phyloP scores from a whole-genome alignment of 164 flowering plant genomes.

The Nymphaea colorata region DNA sequence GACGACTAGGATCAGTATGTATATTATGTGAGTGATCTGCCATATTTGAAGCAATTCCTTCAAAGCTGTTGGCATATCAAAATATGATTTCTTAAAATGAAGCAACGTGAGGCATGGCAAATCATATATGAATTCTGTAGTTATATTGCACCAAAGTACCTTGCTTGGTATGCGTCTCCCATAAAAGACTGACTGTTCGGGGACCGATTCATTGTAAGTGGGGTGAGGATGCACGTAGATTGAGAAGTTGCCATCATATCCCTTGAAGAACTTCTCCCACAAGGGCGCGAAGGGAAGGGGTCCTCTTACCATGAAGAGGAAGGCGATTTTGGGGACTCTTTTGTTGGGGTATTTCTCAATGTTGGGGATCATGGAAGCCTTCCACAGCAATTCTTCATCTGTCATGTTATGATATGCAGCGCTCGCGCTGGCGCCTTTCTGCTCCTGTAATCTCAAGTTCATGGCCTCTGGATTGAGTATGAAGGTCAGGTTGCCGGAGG shows the following conservation, averaged over 20 bases:
- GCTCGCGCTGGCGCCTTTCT: too few species aligned
- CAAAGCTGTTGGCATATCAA: too few species aligned
- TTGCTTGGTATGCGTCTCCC: constrained; percentile 48
- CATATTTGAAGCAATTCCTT: too few species aligned
- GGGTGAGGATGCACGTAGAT: constrained; percentile 49
- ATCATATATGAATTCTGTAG: too few species aligned
- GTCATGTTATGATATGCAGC: neutral
- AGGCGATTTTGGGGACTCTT: constrained; percentile 40
- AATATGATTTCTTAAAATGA: too few species aligned
- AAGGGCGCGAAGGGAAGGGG: constrained; percentile 34
- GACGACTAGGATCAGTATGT: too few species aligned
- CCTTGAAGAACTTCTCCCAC: constrained; percentile 53
- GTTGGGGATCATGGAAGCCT: constrained; percentile 38
- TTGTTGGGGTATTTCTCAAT: constrained; percentile 16
- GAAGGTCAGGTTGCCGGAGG: neutral
- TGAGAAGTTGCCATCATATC: constrained; percentile 36
- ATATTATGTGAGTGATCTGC: too few species aligned
- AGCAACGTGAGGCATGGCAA: too few species aligned
- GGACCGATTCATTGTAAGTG: constrained; percentile 24
- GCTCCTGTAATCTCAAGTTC: neutral
- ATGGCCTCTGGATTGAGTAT: neutral
- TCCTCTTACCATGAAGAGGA: constrained; percentile 43
- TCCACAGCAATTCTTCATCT: constrained; percentile 31
- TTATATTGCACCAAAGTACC: constrained; percentile 15
- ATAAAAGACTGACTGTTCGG: constrained; percentile 28